phyloP scores from a whole-genome alignment of 1,284 basidiomycete species.

The Phellopilus nigrolimitatus region DNA sequence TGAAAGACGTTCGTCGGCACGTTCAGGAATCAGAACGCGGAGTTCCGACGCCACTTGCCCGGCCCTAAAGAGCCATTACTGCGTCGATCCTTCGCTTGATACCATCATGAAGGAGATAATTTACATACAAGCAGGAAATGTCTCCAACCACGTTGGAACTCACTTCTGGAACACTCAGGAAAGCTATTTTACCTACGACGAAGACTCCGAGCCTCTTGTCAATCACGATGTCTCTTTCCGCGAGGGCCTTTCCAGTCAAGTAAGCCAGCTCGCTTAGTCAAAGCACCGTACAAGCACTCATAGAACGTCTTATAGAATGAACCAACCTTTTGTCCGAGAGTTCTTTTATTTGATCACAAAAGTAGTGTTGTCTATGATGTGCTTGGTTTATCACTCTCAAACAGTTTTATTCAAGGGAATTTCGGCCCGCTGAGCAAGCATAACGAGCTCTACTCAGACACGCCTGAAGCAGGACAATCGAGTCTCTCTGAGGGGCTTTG shows the following conservation, averaged over 20 bases:
- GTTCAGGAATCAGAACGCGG: too few relatives aligned
- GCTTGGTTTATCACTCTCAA: conserved; percentile 19
- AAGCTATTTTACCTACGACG: conserved; percentile 54
- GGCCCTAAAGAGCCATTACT: not conserved
- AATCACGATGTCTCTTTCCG: conserved; percentile 59
- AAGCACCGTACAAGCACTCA: conserved; percentile 16
- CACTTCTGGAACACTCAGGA: conserved; percentile 83
- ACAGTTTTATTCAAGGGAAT: conserved; percentile 42
- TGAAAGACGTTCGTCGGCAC: too few relatives aligned
- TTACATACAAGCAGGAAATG: conserved; percentile 65
- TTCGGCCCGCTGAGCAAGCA: conserved; percentile 53
- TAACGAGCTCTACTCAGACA: conserved; percentile 36
- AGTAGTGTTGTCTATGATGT: conserved; percentile 32
- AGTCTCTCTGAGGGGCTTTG: conserved; percentile 27
- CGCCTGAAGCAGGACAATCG: conserved; percentile 28
- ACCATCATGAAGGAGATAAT: conserved; percentile 68
- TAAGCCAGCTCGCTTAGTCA: conserved; percentile 26
- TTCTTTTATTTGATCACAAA: conserved; percentile 63
- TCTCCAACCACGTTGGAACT: conserved; percentile 64
- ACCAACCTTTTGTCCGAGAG: conserved; percentile 54
- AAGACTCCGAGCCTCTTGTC: conserved; percentile 37
- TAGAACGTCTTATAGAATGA: conserved; percentile 38
- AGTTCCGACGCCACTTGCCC: not conserved
- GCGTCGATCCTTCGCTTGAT: not conserved
- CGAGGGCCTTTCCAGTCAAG: conserved; percentile 48